These are phyloP conservation scores for Crassisporium funariophilum DNA, from an alignment of 768 basidiomycete genomes.

Conservation along the genomic window DNA sequence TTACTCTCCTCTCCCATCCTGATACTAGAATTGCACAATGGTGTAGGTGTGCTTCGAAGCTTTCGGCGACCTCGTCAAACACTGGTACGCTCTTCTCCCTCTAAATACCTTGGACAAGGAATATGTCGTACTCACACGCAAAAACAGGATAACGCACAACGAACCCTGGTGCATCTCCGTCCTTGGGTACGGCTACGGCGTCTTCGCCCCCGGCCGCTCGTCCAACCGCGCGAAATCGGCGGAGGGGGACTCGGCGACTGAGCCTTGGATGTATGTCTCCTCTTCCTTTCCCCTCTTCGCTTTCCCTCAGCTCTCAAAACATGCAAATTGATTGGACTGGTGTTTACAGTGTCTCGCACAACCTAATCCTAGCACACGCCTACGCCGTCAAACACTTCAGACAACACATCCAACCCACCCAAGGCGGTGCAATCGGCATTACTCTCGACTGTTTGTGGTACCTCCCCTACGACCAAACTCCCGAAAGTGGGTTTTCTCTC, in stretches of 20 bases:
- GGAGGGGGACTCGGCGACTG: slow-evolving; percentile 61
- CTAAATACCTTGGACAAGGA: not conserved
- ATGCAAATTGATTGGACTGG: too few species aligned
- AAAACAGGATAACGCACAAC: slow-evolving; percentile 65
- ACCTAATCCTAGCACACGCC: slow-evolving; percentile 70
- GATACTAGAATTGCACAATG: not conserved
- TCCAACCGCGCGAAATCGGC: slow-evolving; percentile 57
- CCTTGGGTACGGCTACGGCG: slow-evolving; percentile 64
- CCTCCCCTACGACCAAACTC: slow-evolving; percentile 64
- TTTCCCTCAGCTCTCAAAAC: too few species aligned
- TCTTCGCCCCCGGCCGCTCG: slow-evolving; percentile 70
- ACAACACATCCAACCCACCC: slow-evolving; percentile 51
- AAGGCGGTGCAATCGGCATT: slow-evolving; percentile 69
- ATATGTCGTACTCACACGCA: not conserved
- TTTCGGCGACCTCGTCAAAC: slow-evolving; percentile 73
- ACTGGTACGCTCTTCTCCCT: slow-evolving; percentile 48
- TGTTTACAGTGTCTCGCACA: slow-evolving; percentile 58
- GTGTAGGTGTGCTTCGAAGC: slow-evolving; percentile 62
- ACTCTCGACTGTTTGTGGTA: slow-evolving; percentile 71
- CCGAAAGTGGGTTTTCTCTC: slow-evolving; percentile 52
- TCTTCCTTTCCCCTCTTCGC: slow-evolving; percentile 5
- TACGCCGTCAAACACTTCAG: slow-evolving; percentile 66
- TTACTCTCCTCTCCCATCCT: too few species aligned
- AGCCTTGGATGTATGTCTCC: slow-evolving; percentile 61
- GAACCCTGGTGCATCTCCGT: slow-evolving; percentile 72